phyloP scores from a whole-genome alignment of 2,329 filamentous ascomycete species.

The Colletotrichum echinochloae region DNA sequence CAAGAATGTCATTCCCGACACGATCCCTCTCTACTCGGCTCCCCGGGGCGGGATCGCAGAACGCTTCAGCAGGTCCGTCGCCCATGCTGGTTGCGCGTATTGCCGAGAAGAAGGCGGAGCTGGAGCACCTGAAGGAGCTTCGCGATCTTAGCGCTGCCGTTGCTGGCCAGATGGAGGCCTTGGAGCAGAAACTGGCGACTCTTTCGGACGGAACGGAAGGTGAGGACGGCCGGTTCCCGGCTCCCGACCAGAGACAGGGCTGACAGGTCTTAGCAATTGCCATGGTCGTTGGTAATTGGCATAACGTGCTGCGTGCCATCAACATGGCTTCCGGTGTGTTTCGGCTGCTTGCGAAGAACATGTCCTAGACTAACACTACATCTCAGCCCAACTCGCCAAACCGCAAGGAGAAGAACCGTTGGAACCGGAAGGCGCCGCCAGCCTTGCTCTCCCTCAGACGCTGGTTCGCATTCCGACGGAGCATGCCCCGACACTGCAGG shows the following conservation, averaged over 20 bases:
- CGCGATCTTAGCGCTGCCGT: slow-evolving; percentile 83
- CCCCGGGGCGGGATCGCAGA: slow-evolving; percentile 68
- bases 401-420: slow-evolving; percentile 59
- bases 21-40: slow-evolving; percentile 74
- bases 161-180: slow-evolving; percentile 83
- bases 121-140: slow-evolving; percentile 82
- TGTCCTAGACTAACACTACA: slow-evolving; percentile 11
- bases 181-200: slow-evolving; percentile 82
- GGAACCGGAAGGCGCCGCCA: slow-evolving; percentile 42
- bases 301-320: slow-evolving; percentile 85
- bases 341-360: background rate
- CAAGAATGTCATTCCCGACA: slow-evolving; percentile 67
- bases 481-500: slow-evolving; percentile 74
- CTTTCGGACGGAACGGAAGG: slow-evolving; percentile 86
- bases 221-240: slow-evolving; percentile 46
- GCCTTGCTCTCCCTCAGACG: slow-evolving; percentile 76
- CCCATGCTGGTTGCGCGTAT: slow-evolving; percentile 80
- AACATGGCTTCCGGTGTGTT: slow-evolving; percentile 85
- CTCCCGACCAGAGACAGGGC: background rate
- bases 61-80: slow-evolving; percentile 68
- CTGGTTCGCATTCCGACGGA: slow-evolving; percentile 88
- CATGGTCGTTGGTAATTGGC: slow-evolving; percentile 88
- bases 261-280: slow-evolving; percentile 72
- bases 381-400: slow-evolving; percentile 75
- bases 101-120: slow-evolving; percentile 86